phyloP scores from a whole-genome alignment of 2,329 filamentous ascomycete genomes.

The Paramyrothecium roridum region DNA sequence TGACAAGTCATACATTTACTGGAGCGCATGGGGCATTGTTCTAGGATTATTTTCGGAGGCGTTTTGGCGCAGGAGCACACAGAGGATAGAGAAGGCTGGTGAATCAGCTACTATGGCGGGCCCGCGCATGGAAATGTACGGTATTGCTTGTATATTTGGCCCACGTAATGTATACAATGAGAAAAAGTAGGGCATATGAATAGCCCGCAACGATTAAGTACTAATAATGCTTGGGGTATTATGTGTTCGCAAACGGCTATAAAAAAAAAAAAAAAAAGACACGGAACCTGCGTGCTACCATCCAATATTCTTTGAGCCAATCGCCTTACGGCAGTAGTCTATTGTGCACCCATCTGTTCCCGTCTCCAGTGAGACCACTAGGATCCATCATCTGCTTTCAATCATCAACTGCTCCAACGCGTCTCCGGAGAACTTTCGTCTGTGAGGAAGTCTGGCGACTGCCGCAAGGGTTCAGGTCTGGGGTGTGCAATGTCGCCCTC shows the following conservation, averaged over 20 bases:
- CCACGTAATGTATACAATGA: conserved; percentile 4
- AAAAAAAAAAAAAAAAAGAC: neutral
- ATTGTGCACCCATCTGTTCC: neutral
- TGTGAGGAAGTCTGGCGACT: conserved; percentile 20
- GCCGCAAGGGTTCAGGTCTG: conserved; percentile 10
- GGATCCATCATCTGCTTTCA: neutral
- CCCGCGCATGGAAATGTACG: neutral
- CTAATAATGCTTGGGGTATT: neutral
- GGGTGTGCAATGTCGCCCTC: conserved; percentile 9
- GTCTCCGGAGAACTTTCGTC: conserved; percentile 23
- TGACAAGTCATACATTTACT: neutral
- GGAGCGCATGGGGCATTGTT: neutral
- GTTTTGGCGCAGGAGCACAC: neutral
- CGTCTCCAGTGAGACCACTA: neutral
- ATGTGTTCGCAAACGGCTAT: neutral
- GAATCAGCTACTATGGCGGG: neutral
- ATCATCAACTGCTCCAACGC: conserved; percentile 11
- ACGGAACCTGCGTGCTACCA: neutral
- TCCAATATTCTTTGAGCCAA: neutral
- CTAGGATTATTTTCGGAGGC: neutral
- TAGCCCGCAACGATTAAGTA: neutral
- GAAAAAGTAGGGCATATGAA: neutral
- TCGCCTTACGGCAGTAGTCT: neutral
- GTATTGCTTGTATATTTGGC: neutral
- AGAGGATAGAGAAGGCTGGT: neutral